Percentiles rank a stretch among this genome's conserved stretches.
Conservation (phyloP, 176 grass and related monocot genomes). For the Zizania latifolia region DNA sequence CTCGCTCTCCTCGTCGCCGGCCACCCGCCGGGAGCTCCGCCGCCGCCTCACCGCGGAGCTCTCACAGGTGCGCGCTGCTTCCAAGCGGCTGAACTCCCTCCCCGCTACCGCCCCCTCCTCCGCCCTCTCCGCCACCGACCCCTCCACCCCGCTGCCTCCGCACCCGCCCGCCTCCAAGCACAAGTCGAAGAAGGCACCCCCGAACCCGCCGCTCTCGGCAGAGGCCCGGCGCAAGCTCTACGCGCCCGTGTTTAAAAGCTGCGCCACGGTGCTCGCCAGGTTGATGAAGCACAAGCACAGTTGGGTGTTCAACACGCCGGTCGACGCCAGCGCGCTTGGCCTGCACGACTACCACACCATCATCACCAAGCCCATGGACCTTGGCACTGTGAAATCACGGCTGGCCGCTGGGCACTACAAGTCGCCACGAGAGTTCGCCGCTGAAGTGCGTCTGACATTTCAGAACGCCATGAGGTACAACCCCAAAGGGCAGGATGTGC, state of each 20-base stretch:
- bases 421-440: constrained; percentile 52
- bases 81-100: constrained; percentile 44
- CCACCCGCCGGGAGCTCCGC: constrained; percentile 37
- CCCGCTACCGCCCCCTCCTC: constrained; percentile 40
- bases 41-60: constrained; percentile 53
- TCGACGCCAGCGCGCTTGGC: constrained; percentile 68
- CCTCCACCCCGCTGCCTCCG: constrained; percentile 43
- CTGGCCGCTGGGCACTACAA: constrained; percentile 51
- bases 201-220: constrained; percentile 23
- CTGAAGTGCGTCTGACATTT: constrained; percentile 71
- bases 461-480: constrained; percentile 92
- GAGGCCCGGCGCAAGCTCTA: constrained; percentile 52
- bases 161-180: constrained; percentile 45
- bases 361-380: constrained; percentile 81
- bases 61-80: constrained; percentile 38
- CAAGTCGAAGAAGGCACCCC: constrained; percentile 51
- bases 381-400: constrained; percentile 63
- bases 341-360: constrained; percentile 80
- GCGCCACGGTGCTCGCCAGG: constrained; percentile 47
- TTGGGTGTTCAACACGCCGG: constrained; percentile 86
- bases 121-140: constrained; percentile 57
- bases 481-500: constrained; percentile 60
- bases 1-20: constrained; percentile 13
- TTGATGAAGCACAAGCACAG: constrained; percentile 73
- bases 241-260: constrained; percentile 55